phyloP scores from a whole-genome alignment of 805 yeast species.

The Starmerella cellae region DNA sequence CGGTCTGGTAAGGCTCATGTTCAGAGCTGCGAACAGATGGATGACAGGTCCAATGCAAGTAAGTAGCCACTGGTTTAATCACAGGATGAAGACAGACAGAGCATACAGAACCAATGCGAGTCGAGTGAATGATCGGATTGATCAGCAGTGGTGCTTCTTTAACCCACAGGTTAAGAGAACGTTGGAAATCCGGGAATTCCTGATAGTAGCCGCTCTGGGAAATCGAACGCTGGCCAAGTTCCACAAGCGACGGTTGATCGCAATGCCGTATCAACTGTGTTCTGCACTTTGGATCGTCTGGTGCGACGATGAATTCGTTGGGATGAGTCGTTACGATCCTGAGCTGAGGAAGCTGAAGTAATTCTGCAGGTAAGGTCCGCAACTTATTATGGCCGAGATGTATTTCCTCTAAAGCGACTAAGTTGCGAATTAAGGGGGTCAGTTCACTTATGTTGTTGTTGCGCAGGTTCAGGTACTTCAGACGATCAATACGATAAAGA shows the following conservation, averaged over 20 bases:
- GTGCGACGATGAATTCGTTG: conserved; percentile 25
- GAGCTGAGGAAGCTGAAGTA: conserved; percentile 23
- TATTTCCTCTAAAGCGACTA: conserved; percentile 26
- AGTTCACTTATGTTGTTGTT: conserved; percentile 25
- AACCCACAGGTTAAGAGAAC: background rate
- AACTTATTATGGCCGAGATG: conserved; percentile 28
- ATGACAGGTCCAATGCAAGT: conserved; percentile 8
- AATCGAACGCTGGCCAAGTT: conserved; percentile 13
- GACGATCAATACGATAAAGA: conserved; percentile 25
- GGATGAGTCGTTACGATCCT: conserved; percentile 27
- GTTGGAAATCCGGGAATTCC: background rate
- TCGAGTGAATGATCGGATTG: conserved; percentile 2
- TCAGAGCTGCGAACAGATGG: conserved; percentile 9
- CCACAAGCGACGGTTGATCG: conserved; percentile 9
- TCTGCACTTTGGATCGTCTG: conserved; percentile 2
- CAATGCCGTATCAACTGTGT: background rate
- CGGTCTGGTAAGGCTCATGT: conserved; percentile 8
- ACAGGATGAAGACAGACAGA: conserved; percentile 7
- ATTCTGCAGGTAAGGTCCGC: conserved; percentile 28
- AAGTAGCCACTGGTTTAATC: conserved; percentile 2
- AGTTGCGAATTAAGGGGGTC: conserved; percentile 26
- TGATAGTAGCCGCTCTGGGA: background rate
- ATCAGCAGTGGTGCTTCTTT: background rate
- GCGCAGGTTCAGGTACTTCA: conserved; percentile 29
- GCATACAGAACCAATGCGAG: conserved; percentile 9